These are phyloP conservation scores for Carex myosuroides DNA, from an alignment of 176 grass and related monocot genomes.

Conservation along the genomic window DNA sequence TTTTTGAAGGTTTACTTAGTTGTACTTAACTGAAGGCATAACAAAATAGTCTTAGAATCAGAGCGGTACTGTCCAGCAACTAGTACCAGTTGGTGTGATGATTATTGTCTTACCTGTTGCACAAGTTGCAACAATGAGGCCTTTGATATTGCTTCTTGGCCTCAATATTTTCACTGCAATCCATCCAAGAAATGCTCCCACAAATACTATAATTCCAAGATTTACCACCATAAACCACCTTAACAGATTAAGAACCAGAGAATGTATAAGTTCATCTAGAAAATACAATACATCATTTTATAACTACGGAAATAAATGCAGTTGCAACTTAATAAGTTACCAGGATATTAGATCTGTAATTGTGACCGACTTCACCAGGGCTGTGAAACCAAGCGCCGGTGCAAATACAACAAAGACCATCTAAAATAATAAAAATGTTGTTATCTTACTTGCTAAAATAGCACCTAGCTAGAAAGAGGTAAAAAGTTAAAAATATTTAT, in stretches of 20 bases:
- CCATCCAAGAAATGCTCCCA: conserved; percentile 31
- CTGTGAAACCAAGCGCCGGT: conserved; percentile 16
- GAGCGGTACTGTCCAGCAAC: not conserved
- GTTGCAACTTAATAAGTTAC: not conserved
- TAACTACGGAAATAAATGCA: not conserved
- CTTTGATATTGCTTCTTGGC: conserved; percentile 1
- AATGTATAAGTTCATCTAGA: not conserved
- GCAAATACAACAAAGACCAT: conserved; percentile 24
- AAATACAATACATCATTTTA: not conserved
- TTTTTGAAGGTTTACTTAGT: not conserved
- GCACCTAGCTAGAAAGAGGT: not conserved
- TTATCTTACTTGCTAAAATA: not conserved
- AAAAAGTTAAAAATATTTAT: not conserved
- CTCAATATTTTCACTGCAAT: conserved; percentile 26
- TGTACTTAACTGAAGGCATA: not conserved
- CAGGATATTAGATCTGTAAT: conserved; percentile 22
- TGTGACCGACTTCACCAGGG: conserved; percentile 26
- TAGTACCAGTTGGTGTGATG: not conserved
- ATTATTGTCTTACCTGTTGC: not conserved
- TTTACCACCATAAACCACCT: conserved; percentile 44
- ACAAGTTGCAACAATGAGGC: conserved; percentile 23
- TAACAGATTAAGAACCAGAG: not conserved
- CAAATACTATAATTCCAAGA: conserved; percentile 20
- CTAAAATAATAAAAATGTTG: not conserved
- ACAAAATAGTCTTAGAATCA: not conserved